Conservation (phyloP, 495 filamentous ascomycete species). For the Clohesyomyces aquaticus region DNA sequence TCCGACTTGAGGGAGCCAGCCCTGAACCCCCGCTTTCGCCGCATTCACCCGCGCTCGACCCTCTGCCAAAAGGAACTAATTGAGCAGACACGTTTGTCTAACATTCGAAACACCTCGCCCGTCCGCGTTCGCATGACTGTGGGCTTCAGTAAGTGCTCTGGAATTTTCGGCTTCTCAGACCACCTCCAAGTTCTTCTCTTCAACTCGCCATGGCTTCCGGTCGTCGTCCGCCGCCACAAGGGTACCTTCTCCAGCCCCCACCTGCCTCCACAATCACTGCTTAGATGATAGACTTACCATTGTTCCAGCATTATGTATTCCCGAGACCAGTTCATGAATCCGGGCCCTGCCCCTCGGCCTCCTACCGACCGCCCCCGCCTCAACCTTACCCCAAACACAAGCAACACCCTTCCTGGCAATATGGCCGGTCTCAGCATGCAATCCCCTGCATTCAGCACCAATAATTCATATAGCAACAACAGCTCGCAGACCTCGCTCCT, state of each 20-base stretch:
- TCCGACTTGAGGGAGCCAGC: slow-evolving; percentile 16
- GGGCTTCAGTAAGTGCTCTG: slow-evolving; percentile 23
- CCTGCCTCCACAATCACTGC: not conserved
- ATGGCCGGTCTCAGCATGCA: slow-evolving; percentile 74
- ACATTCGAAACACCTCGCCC: not conserved
- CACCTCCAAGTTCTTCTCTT: slow-evolving; percentile 15
- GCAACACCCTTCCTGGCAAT: slow-evolving; percentile 69
- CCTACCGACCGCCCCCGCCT: slow-evolving; percentile 80
- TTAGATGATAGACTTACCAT: slow-evolving; percentile 16
- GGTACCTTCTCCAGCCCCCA: not conserved
- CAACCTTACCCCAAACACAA: slow-evolving; percentile 69
- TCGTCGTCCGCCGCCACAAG: not conserved
- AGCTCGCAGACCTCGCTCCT: slow-evolving; percentile 60
- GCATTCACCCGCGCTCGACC: slow-evolving; percentile 9
- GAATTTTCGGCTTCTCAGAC: slow-evolving; percentile 1
- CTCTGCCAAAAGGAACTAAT: slow-evolving; percentile 5
- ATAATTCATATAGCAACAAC: slow-evolving; percentile 53
- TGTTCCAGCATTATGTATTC: slow-evolving; percentile 48
- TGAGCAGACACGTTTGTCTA: not conserved
- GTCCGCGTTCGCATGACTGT: slow-evolving; percentile 16
- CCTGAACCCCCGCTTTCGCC: slow-evolving; percentile 30
- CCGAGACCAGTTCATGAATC: slow-evolving; percentile 81
- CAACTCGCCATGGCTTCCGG: slow-evolving; percentile 13
- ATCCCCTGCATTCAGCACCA: slow-evolving; percentile 63
- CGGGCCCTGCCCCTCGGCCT: slow-evolving; percentile 88